Base-by-base conservation (phyloP, 371 early-diverging fungal species). In the Mycotypha africana region DNA sequence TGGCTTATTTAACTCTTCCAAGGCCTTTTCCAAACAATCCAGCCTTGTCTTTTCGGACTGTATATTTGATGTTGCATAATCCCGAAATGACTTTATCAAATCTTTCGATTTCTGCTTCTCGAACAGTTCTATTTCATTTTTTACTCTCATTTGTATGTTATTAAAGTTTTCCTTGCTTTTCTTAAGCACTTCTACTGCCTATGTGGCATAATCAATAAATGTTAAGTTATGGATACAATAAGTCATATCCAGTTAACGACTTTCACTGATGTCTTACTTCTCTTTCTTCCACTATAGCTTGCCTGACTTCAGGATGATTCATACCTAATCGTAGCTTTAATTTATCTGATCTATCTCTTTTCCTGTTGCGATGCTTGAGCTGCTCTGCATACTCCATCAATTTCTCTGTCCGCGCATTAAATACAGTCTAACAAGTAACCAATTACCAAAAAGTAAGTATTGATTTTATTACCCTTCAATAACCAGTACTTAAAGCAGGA, bases 301-400 rank as follows among this genome's bases (percentile, higher is more conserved):
- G 52, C 42, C 54, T 63, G n/a, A 67, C 65, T 46, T 69, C 72
- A 6, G 63, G 58, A 14, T 67, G 60, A 33, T 70, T 50, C 14
- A 65, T 58, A n/a, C 70, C 70, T 43, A 73, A 53, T 19, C 69
- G 64, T 17, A 74, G 46, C 40, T 75, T 76, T 19, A 76, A 32
- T 22, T 67, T 74, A 21, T 65, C 65, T 20, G 76, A 50, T 43
- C 70, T 45, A 42, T 74, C 60, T 34, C 76, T 55, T 48, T 74
- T 74, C 46, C 61, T 70, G 38, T 68, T 70, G n/a, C 71, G 51
- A 17, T 51, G 51, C 32, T 81, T 81, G 12, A 72, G 40, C 8
- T 71, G 74, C 11, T 76, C 70, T 10, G 70, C 78, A 52, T 78
- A 81, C 1, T 81, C 78, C 50, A 72, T 73, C 37, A 81, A 22